Percentiles rank a stretch among this genome's conserved stretches.
Evolutionary conservation across 1,284 basidiomycete species (phyloP).

Genomic region (Fomitopsis schrenkii): DNA sequence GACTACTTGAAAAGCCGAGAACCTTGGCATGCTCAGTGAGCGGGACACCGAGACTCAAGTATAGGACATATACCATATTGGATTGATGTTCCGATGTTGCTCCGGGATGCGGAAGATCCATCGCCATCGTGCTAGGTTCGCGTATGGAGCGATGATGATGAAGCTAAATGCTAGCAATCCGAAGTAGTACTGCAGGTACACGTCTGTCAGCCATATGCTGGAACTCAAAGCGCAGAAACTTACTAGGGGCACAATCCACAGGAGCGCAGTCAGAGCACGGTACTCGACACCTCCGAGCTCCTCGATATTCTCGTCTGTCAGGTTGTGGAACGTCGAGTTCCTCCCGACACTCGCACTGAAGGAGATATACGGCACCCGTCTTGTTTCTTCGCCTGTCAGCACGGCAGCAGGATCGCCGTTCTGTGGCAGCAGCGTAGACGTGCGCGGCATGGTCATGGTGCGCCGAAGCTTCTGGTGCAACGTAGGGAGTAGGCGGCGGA

Average conservation of each 20-base stretch:
- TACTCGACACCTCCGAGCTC: constrained; percentile 96
- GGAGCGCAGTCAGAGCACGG: constrained; percentile 75
- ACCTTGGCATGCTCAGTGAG: constrained; percentile 29
- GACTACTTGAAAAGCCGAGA: constrained; percentile 54
- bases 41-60: too few relatives aligned
- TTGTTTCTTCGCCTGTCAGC: constrained; percentile 33
- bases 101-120: constrained; percentile 22
- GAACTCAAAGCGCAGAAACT: constrained; percentile 2
- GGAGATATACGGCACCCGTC: constrained; percentile 76
- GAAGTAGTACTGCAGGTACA: constrained; percentile 34
- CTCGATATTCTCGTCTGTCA: constrained; percentile 83
- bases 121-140: constrained; percentile 32
- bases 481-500: constrained; percentile 55
- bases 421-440: constrained; percentile 57
- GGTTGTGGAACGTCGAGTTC: constrained; percentile 82
- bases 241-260: constrained; percentile 46
- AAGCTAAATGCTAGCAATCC: constrained; percentile 64
- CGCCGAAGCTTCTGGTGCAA: constrained; percentile 48
- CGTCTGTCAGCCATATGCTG: background rate
- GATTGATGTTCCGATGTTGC: constrained; percentile 34
- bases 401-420: constrained; percentile 13
- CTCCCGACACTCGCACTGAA: constrained; percentile 83
- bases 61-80: constrained; percentile 32
- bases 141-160: constrained; percentile 51
- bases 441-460: constrained; percentile 72